Evolutionary conservation across 352 stramenopile species (phyloP), one percentile per base, ranked within the genome.

Genomic region (Peronospora farinosa): DNA sequence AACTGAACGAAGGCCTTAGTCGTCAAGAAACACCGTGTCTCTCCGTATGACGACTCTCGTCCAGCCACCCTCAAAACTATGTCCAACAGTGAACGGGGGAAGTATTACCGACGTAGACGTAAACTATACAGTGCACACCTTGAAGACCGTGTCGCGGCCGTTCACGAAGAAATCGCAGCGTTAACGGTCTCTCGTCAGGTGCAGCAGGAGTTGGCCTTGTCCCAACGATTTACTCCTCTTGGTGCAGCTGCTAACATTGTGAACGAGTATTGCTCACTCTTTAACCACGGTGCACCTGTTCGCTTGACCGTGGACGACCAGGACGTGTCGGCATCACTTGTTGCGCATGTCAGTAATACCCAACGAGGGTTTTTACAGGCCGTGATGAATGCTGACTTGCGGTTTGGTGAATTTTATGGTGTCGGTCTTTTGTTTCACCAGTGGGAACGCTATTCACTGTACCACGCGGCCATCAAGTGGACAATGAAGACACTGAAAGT

Each of bases 1-100:
- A 27, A 4, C 28, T 12, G 12, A 1, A 4, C 5, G 28, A 32
- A 0, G 28, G 7, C 28, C 1, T 12, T 12, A 11, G 28, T 27
- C 23, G 23, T 4, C 23, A 27, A 27, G 8, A 33, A 33, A 4
- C 28, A 10, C 8, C 28, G 28, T 13, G 28, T 33, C 28, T 13
- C 28, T 10, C 11, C 46, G 23, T 56, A 39, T 11, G 25, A 47
- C 3, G 40, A 49, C 1, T 0, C 27, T 1, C 36, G 51, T 0
- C 57, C 51, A 30, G 38, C 61, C 38, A 57, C 67, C 46, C 48
- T 78, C 37, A 73, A 74, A 52, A 25, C 54, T 51, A 81, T 85
- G 74, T 69, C 51, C 47, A 85, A 82, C 47, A 86, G 74, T 47
- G 74, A 86, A 45, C 72, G 74, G 2, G 69, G 70, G 15, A 86